A percentile compares a stretch with the other conserved stretches of the same genome.
phyloP scores from a whole-genome alignment of 225 moss, liverwort and hornwort species.

The Neckera pumila region DNA sequence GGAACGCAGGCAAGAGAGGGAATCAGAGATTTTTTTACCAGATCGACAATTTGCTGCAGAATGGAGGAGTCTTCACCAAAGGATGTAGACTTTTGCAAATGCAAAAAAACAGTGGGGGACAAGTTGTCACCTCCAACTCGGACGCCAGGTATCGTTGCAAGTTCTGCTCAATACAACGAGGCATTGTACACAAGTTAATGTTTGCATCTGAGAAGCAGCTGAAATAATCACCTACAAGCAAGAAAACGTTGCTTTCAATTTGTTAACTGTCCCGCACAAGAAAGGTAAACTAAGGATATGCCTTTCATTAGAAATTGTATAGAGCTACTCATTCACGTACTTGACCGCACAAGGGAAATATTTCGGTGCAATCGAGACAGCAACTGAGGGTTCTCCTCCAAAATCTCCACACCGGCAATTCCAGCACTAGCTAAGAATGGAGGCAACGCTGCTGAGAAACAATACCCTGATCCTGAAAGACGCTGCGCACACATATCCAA shows the following conservation, averaged over 20 bases:
- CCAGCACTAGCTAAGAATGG: conserved; percentile 89
- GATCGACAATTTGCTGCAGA: conserved; percentile 59
- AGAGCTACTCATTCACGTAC: conserved; percentile 20
- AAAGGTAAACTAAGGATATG: neutral
- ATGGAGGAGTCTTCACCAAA: conserved; percentile 33
- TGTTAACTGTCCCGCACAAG: neutral
- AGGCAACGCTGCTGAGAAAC: conserved; percentile 91
- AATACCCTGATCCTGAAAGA: conserved; percentile 86
- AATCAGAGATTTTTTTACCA: conserved; percentile 21
- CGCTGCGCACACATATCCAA: conserved; percentile 44
- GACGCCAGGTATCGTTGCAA: conserved; percentile 51
- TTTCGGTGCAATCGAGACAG: conserved; percentile 52
- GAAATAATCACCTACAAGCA: neutral
- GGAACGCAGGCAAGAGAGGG: neutral
- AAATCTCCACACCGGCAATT: conserved; percentile 59
- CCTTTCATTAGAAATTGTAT: neutral
- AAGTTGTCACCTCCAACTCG: conserved; percentile 57
- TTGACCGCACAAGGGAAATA: conserved; percentile 47
- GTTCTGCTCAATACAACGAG: conserved; percentile 12
- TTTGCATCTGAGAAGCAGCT: neutral
- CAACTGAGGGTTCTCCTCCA: conserved; percentile 78
- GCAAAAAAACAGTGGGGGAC: conserved; percentile 64
- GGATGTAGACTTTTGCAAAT: conserved; percentile 46
- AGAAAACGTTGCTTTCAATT: neutral
- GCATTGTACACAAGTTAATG: neutral